Base-by-base conservation (phyloP, 441 rosid genomes). In the Gossypium gossypioides region DNA sequence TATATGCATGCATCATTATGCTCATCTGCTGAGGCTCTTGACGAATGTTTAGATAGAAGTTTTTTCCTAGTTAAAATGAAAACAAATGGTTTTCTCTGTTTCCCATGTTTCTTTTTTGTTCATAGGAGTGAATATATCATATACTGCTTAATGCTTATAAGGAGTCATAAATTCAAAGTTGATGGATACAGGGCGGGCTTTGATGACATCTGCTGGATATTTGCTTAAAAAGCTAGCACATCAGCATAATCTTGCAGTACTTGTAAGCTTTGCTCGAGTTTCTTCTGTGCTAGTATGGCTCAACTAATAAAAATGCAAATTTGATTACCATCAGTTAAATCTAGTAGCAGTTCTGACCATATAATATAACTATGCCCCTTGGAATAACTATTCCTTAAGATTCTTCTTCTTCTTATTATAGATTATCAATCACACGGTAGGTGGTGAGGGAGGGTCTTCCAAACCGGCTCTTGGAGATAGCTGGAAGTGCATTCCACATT, bases 381-480 rank as follows among this genome's bases (percentile, higher is more conserved):
- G 34, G 51, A 18, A 40, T 37, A 55, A 8, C 37, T 42, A 56
- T 57, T 40, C 51, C 18, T 58, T 70, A 3, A 48, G 78, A 48
- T 46, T 13, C 50, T 73, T 37, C 42, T 37, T 37, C 10, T 37
- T 37, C 0, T 34, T 62, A 6, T 68, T 73, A 73, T 81, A 92
- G 97, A 88, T 92, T 79, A 90, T 87, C 3, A 88, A 92, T 80
- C 97, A 88, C 81, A 92, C 86, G 8, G 96, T 90, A 76, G 86
- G 85, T 64, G 91, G 94, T 77, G 93, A 83, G 66, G 88, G 86
- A 57, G 89, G 92, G 65, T 70, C 68, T 55, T 76, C 70, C 54
- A 92, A 89, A 82, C 96, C 96, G 27, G 96, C 97, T 73, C 91
- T 90, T 29, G 97, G 97, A 55, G 91, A 90, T 85, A 83, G 84